Percentiles rank a stretch among this genome's conserved stretches.
Conservation (phyloP, 2,329 filamentous ascomycete genomes). For the Beauveria asiatica region DNA sequence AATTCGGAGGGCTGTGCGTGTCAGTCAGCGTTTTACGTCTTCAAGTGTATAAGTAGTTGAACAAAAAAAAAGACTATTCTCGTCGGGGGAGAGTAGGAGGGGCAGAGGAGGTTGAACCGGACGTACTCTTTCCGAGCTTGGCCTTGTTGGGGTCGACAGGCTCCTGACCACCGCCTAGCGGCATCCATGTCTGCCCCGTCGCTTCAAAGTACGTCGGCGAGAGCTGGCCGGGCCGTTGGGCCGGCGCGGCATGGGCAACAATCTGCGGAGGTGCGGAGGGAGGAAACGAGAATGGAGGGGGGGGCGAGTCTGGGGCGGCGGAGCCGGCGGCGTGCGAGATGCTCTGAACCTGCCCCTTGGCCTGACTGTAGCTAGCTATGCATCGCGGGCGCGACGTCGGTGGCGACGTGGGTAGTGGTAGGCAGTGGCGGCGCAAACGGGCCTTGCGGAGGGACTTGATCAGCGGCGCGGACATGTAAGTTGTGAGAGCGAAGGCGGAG, state of each 20-base stretch:
- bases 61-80: not conserved
- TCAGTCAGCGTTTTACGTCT: conserved; percentile 10
- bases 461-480: not conserved
- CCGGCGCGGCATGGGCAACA: conserved; percentile 6
- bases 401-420: not conserved
- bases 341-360: conserved; percentile 23
- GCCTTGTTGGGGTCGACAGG: conserved; percentile 48
- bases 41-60: not conserved
- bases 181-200: conserved; percentile 22
- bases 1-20: conserved; percentile 48
- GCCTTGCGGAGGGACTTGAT: not conserved
- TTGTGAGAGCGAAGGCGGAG: too few relatives aligned
- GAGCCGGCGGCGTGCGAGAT: conserved; percentile 1
- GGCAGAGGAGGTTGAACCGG: not conserved
- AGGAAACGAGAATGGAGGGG: not conserved
- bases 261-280: conserved; percentile 1
- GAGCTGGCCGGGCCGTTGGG: conserved; percentile 5
- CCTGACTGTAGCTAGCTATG: conserved; percentile 22
- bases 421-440: not conserved
- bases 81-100: too few relatives aligned
- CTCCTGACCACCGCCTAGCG: conserved; percentile 22
- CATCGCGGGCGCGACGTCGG: conserved; percentile 14
- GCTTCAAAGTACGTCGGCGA: conserved; percentile 25
- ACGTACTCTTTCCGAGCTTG: conserved; percentile 55
- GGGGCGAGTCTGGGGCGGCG: not conserved